These are phyloP conservation scores for Ogataea pini DNA, from an alignment of 805 yeast species.

Conservation along the genomic window DNA sequence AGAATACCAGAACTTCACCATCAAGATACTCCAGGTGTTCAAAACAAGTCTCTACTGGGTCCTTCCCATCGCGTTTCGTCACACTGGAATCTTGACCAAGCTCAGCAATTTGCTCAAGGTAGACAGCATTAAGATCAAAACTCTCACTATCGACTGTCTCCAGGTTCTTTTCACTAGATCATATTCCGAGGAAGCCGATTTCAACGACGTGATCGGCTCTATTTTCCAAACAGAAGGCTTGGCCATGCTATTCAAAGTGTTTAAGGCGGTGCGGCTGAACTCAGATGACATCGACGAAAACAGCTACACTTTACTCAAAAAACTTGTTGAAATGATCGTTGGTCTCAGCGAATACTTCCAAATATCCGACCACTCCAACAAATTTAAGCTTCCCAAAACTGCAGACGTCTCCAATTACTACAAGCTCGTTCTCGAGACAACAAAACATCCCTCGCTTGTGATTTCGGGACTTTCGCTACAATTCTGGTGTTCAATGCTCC, in stretches of 20 bases:
- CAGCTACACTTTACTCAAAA: slow-evolving; percentile 78
- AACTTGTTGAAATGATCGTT: slow-evolving; percentile 91
- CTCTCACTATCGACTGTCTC: slow-evolving; percentile 85
- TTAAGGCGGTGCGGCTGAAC: slow-evolving; percentile 56
- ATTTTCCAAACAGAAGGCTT: slow-evolving; percentile 79
- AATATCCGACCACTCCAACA: slow-evolving; percentile 16
- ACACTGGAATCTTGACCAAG: slow-evolving; percentile 63
- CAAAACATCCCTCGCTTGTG: slow-evolving; percentile 82
- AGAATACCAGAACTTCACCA: slow-evolving; percentile 44
- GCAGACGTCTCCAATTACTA: slow-evolving; percentile 71
- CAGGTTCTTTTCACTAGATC: slow-evolving; percentile 84
- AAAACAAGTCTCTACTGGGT: slow-evolving; percentile 94
- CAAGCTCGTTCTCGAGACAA: slow-evolving; percentile 73
- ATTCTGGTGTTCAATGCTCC: slow-evolving; percentile 88
- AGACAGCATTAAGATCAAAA: slow-evolving; percentile 64
- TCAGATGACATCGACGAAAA: slow-evolving; percentile 71
- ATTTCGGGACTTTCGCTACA: slow-evolving; percentile 88
- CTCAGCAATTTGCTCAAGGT: slow-evolving; percentile 60
- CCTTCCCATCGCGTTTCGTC: slow-evolving; percentile 69
- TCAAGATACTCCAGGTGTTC: slow-evolving; percentile 74
- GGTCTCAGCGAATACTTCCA: slow-evolving; percentile 77
- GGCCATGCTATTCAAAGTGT: slow-evolving; percentile 63
- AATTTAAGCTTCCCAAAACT: slow-evolving; percentile 44
- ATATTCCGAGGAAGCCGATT: slow-evolving; percentile 66
- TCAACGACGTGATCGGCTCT: slow-evolving; percentile 73